Evolutionary conservation across 2,329 filamentous ascomycete genomes (phyloP), one percentile per base, ranked within the genome.

Genomic region (Fusarium citri): DNA sequence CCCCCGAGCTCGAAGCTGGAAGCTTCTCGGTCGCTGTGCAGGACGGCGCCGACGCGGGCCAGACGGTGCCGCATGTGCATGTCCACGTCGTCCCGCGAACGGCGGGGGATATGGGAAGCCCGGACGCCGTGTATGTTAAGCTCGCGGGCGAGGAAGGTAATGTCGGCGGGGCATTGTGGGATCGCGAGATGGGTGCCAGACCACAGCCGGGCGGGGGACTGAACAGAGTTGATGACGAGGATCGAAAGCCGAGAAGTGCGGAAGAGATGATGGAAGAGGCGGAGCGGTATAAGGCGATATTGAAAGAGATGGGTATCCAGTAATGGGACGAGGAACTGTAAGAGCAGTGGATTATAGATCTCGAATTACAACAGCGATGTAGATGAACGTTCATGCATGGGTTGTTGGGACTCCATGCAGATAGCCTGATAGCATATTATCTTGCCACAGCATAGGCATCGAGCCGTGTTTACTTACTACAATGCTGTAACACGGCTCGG

Each of bases 21-120:
- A 92, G 93, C 64, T 91, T 98, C 82, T 98, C 97, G 77, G 90
- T 99, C 51, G 94, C 95, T 0, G 87, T 99, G n/a, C 96, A 99
- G 79, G 96, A 99, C 79, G 96, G 96, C 22, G 83, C 85, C 31
- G 93, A 94, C 64, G 94, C 96, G 2, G 96, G 96, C 0, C 96
- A 99, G 86, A 97, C 94, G 60, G 95, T 99, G 46, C 86, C 93
- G 11, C 96, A 99, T 81, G 89, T 98, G 16, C 96, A 99, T 81
- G 92, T 94, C 26, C 96, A 99, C 82, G 88, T 98, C 50, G 95
- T 98, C 56, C 94, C 94, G 22, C 84, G 94, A 37, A 83, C 83
- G 62, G 83, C 82, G 61, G 86, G 89, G 41, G 85, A 89, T 77
- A 85, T 78, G 77, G 83, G 74, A 31, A 77, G 64, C 55, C 77